Evolutionary conservation across 352 stramenopile genomes (phyloP), one percentile per base, ranked within the genome.

Genomic region (Pythium aquatile): DNA sequence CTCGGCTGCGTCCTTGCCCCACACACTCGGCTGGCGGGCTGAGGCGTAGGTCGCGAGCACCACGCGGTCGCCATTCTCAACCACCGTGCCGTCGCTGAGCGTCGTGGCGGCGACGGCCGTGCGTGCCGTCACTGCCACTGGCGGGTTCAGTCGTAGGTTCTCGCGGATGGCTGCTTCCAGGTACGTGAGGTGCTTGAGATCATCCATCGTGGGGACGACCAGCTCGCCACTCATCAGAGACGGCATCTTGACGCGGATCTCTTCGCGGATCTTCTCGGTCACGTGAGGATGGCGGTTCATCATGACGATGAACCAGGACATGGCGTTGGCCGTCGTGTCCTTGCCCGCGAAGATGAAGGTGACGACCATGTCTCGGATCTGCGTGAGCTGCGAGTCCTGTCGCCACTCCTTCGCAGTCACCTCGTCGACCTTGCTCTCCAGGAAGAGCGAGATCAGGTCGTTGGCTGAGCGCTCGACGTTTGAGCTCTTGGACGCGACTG

Each of bases 271-370:
- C 53, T 85, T 86, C 8, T 64, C 42, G 14, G 79, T 47, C 1
- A 87, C 68, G 2, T 85, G 55, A 2, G 81, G 84, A 47, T 89
- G 53, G 14, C 63, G 74, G 30, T 69, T 75, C 29, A 90, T 68
- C 60, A 87, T 80, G 44, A 90, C 81, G 46, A 91, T 70, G 37
- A 90, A 80, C 86, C 86, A 95, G 24, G 61, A 69, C 64, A 95
- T 75, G 16, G 66, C 75, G 47, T 82, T 74, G 0, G 84, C 78
- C 2, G 81, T 91, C n/a, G 84, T 87, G 71, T 94, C 86, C 30
- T 87, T 80, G 46, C 84, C 86, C 9, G 81, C 86, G 46, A 93
- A 81, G 35, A 90, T 73, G 47, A 93, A 90, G 26, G 76, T 87
- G 60, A 92, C 73, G 20, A 90, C 72, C 67, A 94, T 88, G 58